These are phyloP conservation scores for Pseudonitzschia pungens DNA, from an alignment of 108 stramenopile genomes.

Conservation along the genomic window DNA sequence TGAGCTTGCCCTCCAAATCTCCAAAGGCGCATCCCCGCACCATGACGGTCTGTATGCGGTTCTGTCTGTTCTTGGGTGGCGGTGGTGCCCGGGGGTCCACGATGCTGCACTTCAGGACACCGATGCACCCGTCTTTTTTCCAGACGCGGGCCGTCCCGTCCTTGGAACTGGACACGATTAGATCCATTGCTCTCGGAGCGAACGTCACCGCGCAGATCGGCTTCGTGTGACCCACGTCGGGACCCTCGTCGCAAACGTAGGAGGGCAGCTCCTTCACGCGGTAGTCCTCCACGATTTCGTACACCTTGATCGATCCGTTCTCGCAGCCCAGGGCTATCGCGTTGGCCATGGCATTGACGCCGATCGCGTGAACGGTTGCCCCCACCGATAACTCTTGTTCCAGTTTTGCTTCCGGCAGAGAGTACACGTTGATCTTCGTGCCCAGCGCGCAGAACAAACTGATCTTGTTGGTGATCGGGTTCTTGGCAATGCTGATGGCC, in stretches of 20 bases:
- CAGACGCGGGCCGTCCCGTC: slow-evolving; percentile 84
- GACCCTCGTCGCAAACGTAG: slow-evolving; percentile 28
- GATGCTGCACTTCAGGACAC: slow-evolving; percentile 41
- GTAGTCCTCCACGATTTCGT: slow-evolving; percentile 39
- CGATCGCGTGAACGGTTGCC: slow-evolving; percentile 42
- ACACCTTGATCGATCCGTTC: slow-evolving; percentile 62
- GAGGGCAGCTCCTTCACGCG: slow-evolving; percentile 23
- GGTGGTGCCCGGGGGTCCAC: slow-evolving; percentile 53
- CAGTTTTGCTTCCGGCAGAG: slow-evolving; percentile 23
- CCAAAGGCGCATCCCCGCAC: slow-evolving; percentile 85
- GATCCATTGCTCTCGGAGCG: slow-evolving; percentile 41
- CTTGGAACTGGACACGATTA: slow-evolving; percentile 67
- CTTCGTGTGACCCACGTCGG: slow-evolving; percentile 59
- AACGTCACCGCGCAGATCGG: slow-evolving; percentile 68
- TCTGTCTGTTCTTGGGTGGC: slow-evolving; percentile 28
- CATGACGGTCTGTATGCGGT: slow-evolving; percentile 58
- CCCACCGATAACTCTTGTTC: slow-evolving; percentile 30
- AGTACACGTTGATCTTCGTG: slow-evolving; percentile 38
- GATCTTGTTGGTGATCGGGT: slow-evolving; percentile 39
- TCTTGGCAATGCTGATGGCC: slow-evolving; percentile 37
- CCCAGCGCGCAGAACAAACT: slow-evolving; percentile 41
- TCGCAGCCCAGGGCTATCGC: slow-evolving; percentile 77
- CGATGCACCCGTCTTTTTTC: slow-evolving; percentile 32
- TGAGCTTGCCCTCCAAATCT: slow-evolving; percentile 66
- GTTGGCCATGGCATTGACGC: slow-evolving; percentile 43